Base-by-base conservation (phyloP, 345 rosid species). In the Citrus reticulata region DNA sequence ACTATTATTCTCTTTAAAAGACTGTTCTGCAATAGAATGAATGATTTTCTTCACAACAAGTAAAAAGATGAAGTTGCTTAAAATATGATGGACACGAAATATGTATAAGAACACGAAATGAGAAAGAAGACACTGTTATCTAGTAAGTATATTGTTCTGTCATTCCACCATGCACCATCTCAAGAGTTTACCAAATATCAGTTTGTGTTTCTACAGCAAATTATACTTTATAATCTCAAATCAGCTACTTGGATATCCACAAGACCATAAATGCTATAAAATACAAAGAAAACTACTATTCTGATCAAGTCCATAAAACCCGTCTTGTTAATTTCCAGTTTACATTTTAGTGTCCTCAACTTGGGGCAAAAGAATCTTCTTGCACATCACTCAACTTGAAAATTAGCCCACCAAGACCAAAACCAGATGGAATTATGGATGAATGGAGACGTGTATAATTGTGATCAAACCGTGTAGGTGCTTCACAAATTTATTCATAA, bases 1-100 rank as follows among this genome's bases (percentile, higher is more conserved):
- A 66, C 85, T 84, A 54, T 74, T 74, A 68, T 24, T 64, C 74
- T 83, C 89, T 70, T 80, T 84, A 65, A 81, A 74, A 58, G 84
- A 86, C 63, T 55, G 69, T 76, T 81, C 97, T 92, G 90, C 46
- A 83, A 77, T 67, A 81, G 76, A 85, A 63, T 69, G 70, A 58
- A 61, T 10, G 72, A 75, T 37, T 74, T 73, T 75, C 72, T 83
- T 81, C 40, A 42, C 68, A 42, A 67, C 46, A 79, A 37, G 39
- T 37, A 19, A 74, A 55, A 55, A 40, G 72, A 25, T 25, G 29
- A 74, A 80, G 59, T 42, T 25, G 71, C 68, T 70, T 40, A 40
- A 22, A 79, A 19, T 24, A 32, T 39, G 61, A 49, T 25, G 29
- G 34, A 70, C 24, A 49, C n/a, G 42, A 72, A 68, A 34, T 42